Evolutionary conservation across 78 protist genomes (phyloP), one percentile per base, ranked within the genome.

Genomic region (Isochrysis galbana): DNA sequence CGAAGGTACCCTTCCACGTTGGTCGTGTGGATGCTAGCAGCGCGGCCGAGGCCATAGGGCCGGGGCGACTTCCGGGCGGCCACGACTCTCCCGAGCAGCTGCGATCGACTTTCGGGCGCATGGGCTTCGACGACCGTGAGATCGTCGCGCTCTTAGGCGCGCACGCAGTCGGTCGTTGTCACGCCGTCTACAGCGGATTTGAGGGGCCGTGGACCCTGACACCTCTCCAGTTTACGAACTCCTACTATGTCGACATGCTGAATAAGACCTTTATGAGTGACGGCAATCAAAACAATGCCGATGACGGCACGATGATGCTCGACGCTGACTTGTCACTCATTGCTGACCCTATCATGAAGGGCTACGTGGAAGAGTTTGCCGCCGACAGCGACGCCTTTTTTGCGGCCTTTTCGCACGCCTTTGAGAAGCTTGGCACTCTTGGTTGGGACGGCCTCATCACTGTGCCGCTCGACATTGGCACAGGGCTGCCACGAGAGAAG

Each of bases 71-170:
- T 4, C 34, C 21, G 10, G 77, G 29, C 26, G 77, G 38, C 10
- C 77, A 69, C 77, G 77, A 69, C 77, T 5, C 91, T 41, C 34
- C 91, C 84, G 70, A 42, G 46, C n/a, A 74, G 34, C 84, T 74
- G 46, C 83, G 91, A 1, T 17, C 36, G 36, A 87, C 54, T 36
- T 90, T 90, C 88, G 41, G 39, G 48, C 92, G 92, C 19, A 89
- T 89, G 92, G 92, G 92, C 22, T 44, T 89, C 72, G 22, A 39
- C 84, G 92, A 89, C 67, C 36, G 17, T 25, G 92, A 90, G 87
- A 90, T 90, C 70, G 92, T 90, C 41, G 92, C 92, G 55, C 92
- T 90, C 47, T 45, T 74, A 3, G 92, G 92, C 32, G 92, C 92
- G 48, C 92, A 90, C 72, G 74, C 92, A 0, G 34, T 84, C 26